Conservation (phyloP, 2,329 filamentous ascomycete species). For the Lasiodiplodia gonubiensis region DNA sequence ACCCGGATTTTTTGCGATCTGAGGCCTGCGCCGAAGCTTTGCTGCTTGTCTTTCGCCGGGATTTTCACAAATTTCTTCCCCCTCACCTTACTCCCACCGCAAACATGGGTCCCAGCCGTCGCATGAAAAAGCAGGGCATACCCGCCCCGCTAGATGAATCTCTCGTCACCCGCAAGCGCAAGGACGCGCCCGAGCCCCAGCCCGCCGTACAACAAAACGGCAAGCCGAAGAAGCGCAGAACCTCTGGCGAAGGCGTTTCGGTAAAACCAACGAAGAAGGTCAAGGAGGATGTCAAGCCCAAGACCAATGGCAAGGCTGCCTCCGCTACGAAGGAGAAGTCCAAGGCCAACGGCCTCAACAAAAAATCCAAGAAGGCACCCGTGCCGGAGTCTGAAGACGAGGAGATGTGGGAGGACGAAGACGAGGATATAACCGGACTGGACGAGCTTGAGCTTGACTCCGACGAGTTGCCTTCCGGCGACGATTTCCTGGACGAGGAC, state of each 20-base stretch:
- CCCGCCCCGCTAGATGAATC: slow-evolving; percentile 81
- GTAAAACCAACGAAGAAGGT: slow-evolving; percentile 46
- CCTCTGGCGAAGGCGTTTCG: slow-evolving; percentile 52
- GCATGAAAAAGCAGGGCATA: slow-evolving; percentile 94
- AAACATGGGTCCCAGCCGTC: slow-evolving; percentile 85
- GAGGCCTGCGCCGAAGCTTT: slow-evolving; percentile 3
- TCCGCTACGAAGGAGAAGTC: slow-evolving; percentile 32
- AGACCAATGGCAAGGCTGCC: slow-evolving; percentile 33
- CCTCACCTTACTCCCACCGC: not conserved
- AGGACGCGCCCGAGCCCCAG: slow-evolving; percentile 68
- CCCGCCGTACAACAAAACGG: slow-evolving; percentile 52
- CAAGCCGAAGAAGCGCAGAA: slow-evolving; percentile 67
- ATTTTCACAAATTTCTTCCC: not conserved
- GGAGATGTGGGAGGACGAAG: slow-evolving; percentile 38
- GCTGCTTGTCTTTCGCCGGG: not conserved
- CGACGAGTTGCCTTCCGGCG: slow-evolving; percentile 44
- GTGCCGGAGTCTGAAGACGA: slow-evolving; percentile 40
- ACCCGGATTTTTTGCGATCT: slow-evolving; percentile 12
- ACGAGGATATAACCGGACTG: slow-evolving; percentile 46
- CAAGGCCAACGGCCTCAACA: slow-evolving; percentile 30
- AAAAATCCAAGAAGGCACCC: slow-evolving; percentile 39
- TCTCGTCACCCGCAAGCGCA: slow-evolving; percentile 80
- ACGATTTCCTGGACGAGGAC: slow-evolving; percentile 50
- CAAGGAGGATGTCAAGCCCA: slow-evolving; percentile 47
- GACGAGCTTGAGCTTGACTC: slow-evolving; percentile 49